Evolutionary conservation across 2,329 filamentous ascomycete genomes (phyloP).

Genomic region (Pyrenochaeta sp.): DNA sequence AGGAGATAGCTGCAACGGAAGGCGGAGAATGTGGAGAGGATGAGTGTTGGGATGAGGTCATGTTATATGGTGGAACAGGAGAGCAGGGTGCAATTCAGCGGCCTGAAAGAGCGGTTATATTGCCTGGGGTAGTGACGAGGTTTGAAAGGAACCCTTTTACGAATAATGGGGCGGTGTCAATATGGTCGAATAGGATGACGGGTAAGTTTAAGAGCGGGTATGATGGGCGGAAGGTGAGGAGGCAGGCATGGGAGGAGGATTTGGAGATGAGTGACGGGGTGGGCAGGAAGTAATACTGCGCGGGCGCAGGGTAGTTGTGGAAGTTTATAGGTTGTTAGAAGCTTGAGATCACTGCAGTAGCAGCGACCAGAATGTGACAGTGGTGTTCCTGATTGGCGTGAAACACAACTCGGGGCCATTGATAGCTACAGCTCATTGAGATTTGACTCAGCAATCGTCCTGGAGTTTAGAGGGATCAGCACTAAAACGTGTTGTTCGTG

Average conservation of each 20-base stretch:
- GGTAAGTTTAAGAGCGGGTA: slow-evolving; percentile 2
- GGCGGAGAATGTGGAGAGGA: background rate
- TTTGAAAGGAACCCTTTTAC: background rate
- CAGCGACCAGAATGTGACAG: too few relatives aligned
- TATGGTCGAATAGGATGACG: background rate
- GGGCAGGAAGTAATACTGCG: background rate
- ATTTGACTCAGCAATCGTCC: background rate
- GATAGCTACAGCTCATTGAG: background rate
- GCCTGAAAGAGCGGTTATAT: background rate
- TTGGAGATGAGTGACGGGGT: background rate
- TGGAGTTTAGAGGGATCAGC: background rate
- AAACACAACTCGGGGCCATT: too few relatives aligned
- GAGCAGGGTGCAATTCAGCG: background rate
- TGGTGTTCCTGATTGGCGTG: too few relatives aligned
- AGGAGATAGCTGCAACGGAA: background rate
- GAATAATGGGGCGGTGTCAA: slow-evolving; percentile 2
- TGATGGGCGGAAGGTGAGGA: slow-evolving; percentile 3
- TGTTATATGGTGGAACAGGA: background rate
- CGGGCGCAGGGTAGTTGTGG: background rate
- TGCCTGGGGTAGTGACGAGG: background rate
- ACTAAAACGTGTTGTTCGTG: background rate
- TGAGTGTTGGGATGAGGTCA: background rate
- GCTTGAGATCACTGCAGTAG: too few relatives aligned
- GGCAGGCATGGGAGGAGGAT: background rate
- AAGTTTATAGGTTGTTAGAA: too few relatives aligned